A percentile compares a stretch with the other conserved stretches of the same genome.
Conservation (phyloP, 108 stramenopile genomes). For the Epithemia pelagica region DNA sequence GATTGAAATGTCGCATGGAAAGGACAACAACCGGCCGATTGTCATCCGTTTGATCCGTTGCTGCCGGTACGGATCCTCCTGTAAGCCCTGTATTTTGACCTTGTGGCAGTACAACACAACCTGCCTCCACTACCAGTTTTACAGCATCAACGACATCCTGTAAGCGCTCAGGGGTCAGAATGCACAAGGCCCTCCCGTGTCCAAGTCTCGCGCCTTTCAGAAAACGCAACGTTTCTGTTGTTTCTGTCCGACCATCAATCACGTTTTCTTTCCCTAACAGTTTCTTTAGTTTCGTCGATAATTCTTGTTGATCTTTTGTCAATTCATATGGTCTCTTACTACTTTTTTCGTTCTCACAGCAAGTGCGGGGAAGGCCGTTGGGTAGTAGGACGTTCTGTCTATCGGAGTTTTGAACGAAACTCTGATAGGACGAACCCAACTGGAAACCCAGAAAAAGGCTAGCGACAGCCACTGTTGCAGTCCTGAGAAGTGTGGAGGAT, state of each 20-base stretch:
- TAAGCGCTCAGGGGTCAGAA: slow-evolving; percentile 62
- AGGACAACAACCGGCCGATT: slow-evolving; percentile 61
- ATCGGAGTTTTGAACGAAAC: background rate
- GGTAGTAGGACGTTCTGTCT: slow-evolving; percentile 21
- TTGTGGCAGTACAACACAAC: slow-evolving; percentile 43
- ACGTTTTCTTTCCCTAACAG: slow-evolving; percentile 64
- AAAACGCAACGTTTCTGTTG: slow-evolving; percentile 37
- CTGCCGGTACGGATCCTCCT: slow-evolving; percentile 77
- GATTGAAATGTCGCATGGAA: slow-evolving; percentile 57
- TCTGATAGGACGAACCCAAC: background rate
- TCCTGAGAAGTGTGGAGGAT: background rate
- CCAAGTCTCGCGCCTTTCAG: slow-evolving; percentile 70
- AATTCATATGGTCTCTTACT: slow-evolving; percentile 12
- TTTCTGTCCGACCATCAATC: slow-evolving; percentile 31
- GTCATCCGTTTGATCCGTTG: slow-evolving; percentile 29
- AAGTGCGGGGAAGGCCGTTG: slow-evolving; percentile 44
- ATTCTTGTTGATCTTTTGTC: slow-evolving; percentile 39
- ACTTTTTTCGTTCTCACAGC: slow-evolving; percentile 10
- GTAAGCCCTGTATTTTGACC: slow-evolving; percentile 80
- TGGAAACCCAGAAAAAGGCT: background rate
- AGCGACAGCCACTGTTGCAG: background rate
- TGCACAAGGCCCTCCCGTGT: slow-evolving; percentile 40
- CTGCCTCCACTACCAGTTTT: slow-evolving; percentile 56
- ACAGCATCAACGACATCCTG: slow-evolving; percentile 51
- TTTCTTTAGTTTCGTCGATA: slow-evolving; percentile 33